Percentiles rank a stretch among this genome's conserved stretches.
phyloP scores from a whole-genome alignment of 257 asterid genomes.

The Nicotiana sylvestris region DNA sequence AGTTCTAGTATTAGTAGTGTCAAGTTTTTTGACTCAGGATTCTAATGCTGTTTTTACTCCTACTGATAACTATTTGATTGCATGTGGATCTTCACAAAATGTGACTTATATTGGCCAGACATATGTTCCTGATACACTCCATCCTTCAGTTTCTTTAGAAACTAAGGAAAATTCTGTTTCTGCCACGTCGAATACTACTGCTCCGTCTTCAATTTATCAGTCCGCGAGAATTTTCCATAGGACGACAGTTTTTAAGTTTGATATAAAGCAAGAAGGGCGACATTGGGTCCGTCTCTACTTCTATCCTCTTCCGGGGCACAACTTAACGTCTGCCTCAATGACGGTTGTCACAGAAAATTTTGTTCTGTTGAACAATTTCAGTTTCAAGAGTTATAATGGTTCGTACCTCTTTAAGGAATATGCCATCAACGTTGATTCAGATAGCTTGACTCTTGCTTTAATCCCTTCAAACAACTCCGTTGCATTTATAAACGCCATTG shows the following conservation, averaged over 20 bases:
- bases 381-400: slow-evolving; percentile 33
- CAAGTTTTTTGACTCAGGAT: slow-evolving; percentile 12
- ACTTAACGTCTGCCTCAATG: slow-evolving; percentile 35
- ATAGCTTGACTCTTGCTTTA: slow-evolving; percentile 29
- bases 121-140: slow-evolving; percentile 32
- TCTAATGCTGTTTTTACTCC: slow-evolving; percentile 32
- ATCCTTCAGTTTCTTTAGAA: slow-evolving; percentile 27
- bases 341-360: slow-evolving; percentile 39
- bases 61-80: slow-evolving; percentile 31
- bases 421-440: slow-evolving; percentile 29
- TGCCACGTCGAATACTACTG: slow-evolving; percentile 28
- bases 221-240: slow-evolving; percentile 34
- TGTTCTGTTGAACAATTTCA: slow-evolving; percentile 41
- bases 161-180: slow-evolving; percentile 18
- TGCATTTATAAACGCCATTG: slow-evolving; percentile 43
- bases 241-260: slow-evolving; percentile 26
- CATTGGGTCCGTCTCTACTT: slow-evolving; percentile 52
- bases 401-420: slow-evolving; percentile 42
- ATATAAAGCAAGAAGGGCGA: slow-evolving; percentile 30
- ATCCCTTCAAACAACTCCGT: slow-evolving; percentile 38
- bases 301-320: slow-evolving; percentile 32
- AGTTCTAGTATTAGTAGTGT: slow-evolving; percentile 18
- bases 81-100: slow-evolving; percentile 44
- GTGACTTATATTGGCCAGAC: slow-evolving; percentile 33
- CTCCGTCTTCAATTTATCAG: slow-evolving; percentile 32